Percentiles rank a stretch among this genome's conserved stretches.
Evolutionary conservation across 805 yeast species (phyloP).

Genomic region (Saturnispora besseyi): DNA sequence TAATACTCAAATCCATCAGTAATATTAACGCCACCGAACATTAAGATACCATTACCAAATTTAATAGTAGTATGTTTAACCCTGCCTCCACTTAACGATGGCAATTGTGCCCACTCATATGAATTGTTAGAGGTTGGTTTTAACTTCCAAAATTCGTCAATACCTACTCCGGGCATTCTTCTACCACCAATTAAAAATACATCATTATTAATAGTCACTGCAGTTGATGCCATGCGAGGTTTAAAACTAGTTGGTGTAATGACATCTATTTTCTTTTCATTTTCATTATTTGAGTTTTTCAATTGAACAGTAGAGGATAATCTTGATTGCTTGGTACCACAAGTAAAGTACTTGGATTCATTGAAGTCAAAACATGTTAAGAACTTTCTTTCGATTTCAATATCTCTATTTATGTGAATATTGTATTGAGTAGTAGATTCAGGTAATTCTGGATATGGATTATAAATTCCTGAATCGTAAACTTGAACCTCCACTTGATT

Average conservation of each 20-base stretch:
- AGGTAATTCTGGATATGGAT: not conserved
- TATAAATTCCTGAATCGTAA: conserved; percentile 4
- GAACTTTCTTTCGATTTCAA: conserved; percentile 31
- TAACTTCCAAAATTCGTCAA: conserved; percentile 38
- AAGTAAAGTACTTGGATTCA: conserved; percentile 22
- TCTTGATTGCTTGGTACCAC: conserved; percentile 35
- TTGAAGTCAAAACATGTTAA: conserved; percentile 20
- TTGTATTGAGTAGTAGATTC: not conserved
- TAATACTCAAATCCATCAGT: conserved; percentile 17
- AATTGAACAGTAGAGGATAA: conserved; percentile 15
- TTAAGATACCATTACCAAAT: conserved; percentile 27
- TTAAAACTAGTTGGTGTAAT: conserved; percentile 4
- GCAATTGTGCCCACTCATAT: conserved; percentile 33
- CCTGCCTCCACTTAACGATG: conserved; percentile 36
- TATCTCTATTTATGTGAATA: not conserved
- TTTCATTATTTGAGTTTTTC: not conserved
- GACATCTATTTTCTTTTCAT: not conserved
- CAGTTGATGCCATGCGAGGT: conserved; percentile 7
- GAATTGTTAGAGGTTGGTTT: conserved; percentile 3
- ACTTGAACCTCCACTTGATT: conserved; percentile 22
- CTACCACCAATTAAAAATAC: conserved; percentile 57
- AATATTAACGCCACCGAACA: conserved; percentile 41
- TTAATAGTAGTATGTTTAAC: conserved; percentile 41
- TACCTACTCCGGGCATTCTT: conserved; percentile 42
- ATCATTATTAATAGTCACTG: not conserved